These are phyloP conservation scores for Xylaria digitata DNA, from an alignment of 2,329 filamentous ascomycete species.

Conservation along the genomic window DNA sequence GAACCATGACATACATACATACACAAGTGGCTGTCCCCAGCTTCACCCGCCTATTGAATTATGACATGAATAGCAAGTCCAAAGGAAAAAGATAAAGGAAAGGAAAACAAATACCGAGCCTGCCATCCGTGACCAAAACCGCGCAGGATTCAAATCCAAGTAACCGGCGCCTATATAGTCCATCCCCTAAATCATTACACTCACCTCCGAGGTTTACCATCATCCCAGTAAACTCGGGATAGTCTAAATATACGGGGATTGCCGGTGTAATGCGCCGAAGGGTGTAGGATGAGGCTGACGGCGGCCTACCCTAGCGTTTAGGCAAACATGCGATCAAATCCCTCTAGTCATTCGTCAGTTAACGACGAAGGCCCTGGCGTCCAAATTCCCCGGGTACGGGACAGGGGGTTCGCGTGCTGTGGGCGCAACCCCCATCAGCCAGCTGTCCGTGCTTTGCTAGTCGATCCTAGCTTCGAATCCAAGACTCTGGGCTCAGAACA, in stretches of 20 bases:
- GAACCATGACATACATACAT: slow-evolving; percentile 27
- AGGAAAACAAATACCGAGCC: slow-evolving; percentile 1
- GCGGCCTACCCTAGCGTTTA: slow-evolving; percentile 10
- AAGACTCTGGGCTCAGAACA: slow-evolving; percentile 9
- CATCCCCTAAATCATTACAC: slow-evolving; percentile 15
- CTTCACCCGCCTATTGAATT: slow-evolving; percentile 24
- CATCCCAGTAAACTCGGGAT: slow-evolving; percentile 11
- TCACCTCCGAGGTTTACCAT: slow-evolving; percentile 15
- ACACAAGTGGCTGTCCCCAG: slow-evolving; percentile 15
- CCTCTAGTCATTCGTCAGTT: slow-evolving; percentile 29
- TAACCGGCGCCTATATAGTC: slow-evolving; percentile 27
- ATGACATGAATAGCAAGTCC: slow-evolving; percentile 21
- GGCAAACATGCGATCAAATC: slow-evolving; percentile 18
- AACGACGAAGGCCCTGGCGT: slow-evolving; percentile 29
- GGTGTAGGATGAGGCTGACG: slow-evolving; percentile 31
- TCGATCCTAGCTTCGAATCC: slow-evolving; percentile 15
- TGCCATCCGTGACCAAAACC: slow-evolving; percentile 15
- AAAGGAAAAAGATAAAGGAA: background rate
- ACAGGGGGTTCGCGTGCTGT: slow-evolving; percentile 28
- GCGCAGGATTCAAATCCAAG: slow-evolving; percentile 36
- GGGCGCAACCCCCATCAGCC: slow-evolving; percentile 7
- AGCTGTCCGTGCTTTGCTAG: slow-evolving; percentile 18
- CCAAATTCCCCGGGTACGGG: slow-evolving; percentile 7
- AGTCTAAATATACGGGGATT: slow-evolving; percentile 17
- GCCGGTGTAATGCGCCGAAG: slow-evolving; percentile 13